Evolutionary conservation across 257 asterid genomes (phyloP).

Genomic region (Plectranthus barbatus): DNA sequence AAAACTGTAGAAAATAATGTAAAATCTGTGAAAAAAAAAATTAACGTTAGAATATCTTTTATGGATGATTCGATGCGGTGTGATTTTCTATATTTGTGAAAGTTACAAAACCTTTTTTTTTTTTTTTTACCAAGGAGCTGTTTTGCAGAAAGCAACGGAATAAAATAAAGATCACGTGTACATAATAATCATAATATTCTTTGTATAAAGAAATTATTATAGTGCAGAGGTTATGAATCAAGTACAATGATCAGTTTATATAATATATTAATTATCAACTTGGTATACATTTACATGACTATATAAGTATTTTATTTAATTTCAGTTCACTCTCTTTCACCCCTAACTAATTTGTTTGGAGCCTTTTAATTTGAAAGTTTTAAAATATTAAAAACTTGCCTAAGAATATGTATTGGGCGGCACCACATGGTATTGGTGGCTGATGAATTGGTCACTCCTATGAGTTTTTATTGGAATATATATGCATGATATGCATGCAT

Average conservation of each 20-base stretch:
- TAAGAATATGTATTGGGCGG: too few species aligned
- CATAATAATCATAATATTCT: conserved; percentile 8
- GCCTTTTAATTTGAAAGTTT: too few species aligned
- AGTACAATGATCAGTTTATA: too few species aligned
- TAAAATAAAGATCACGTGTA: conserved; percentile 32
- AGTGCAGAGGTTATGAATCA: too few species aligned
- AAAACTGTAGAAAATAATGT: not conserved
- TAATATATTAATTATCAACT: not conserved
- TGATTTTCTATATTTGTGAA: conserved; percentile 10
- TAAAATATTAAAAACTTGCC: too few species aligned
- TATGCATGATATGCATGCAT: too few species aligned
- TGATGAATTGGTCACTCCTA: too few species aligned
- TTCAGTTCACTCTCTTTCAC: too few species aligned
- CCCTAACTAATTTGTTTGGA: too few species aligned
- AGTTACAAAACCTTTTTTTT: conserved; percentile 18
- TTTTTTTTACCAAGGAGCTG: conserved; percentile 19
- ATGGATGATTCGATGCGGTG: conserved; percentile 1
- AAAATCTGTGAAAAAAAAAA: not conserved
- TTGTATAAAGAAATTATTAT: not conserved
- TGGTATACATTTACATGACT: not conserved
- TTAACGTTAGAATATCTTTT: not conserved
- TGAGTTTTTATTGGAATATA: too few species aligned
- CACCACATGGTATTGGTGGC: too few species aligned
- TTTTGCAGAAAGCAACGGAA: conserved; percentile 20
- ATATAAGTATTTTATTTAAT: not conserved